These are phyloP conservation scores for Colletotrichum sp. DNA, from an alignment of 2,329 filamentous ascomycete genomes.

Conservation along the genomic window DNA sequence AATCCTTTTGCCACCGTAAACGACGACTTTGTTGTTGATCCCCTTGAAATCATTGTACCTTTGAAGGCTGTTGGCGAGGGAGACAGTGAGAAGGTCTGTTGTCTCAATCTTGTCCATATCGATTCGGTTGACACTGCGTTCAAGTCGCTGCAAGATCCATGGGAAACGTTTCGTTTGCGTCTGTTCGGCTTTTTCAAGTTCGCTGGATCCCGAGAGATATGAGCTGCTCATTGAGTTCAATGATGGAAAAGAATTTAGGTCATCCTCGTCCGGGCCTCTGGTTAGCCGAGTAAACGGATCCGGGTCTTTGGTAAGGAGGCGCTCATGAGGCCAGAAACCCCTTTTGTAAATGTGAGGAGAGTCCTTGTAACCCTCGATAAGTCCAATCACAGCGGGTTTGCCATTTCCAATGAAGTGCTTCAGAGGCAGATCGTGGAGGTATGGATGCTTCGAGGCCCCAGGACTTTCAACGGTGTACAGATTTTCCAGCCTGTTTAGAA, in stretches of 20 bases:
- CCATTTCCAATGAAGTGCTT: background rate
- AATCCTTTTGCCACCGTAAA: background rate
- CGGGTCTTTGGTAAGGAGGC: background rate
- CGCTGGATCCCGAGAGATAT: background rate
- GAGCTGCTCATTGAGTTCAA: background rate
- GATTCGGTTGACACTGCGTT: background rate
- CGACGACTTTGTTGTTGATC: background rate
- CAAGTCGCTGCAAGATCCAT: background rate
- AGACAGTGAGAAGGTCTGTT: background rate
- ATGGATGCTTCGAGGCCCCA: background rate
- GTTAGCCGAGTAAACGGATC: background rate
- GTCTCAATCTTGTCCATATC: background rate
- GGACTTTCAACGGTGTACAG: background rate
- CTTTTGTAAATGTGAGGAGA: background rate
- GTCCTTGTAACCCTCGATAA: background rate
- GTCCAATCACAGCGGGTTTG: background rate
- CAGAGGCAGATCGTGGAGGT: background rate
- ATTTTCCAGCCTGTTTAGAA: background rate
- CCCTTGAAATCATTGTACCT: background rate
- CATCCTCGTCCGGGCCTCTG: background rate
- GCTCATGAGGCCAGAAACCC: background rate
- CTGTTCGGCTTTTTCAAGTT: background rate
- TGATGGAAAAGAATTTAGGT: accelerated
- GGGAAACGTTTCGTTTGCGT: background rate
- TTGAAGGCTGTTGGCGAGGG: background rate